Evolutionary conservation across 345 rosid species (phyloP).

Genomic region (Gossypium rotundifolium): DNA sequence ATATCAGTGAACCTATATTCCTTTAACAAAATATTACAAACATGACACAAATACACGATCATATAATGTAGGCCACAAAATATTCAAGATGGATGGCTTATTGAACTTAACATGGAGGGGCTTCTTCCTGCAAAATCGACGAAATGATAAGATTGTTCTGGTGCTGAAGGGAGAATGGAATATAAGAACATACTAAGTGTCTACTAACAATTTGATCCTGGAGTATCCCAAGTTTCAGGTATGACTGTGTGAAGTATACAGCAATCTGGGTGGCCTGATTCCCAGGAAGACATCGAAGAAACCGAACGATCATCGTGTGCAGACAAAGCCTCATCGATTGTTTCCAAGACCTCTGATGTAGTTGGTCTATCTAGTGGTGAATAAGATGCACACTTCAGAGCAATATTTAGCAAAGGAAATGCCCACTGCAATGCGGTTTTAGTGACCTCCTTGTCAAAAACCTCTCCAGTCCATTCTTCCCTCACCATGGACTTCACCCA

Average conservation of each 20-base stretch:
- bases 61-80: too few species aligned
- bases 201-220: conserved; percentile 16
- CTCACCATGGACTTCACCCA: conserved; percentile 62
- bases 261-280: conserved; percentile 25
- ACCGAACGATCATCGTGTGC: conserved; percentile 22
- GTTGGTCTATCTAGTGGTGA: conserved; percentile 38
- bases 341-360: conserved; percentile 37
- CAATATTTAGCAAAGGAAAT: conserved; percentile 46
- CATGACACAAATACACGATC: too few species aligned
- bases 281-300: conserved; percentile 27
- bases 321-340: conserved; percentile 34
- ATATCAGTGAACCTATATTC: background rate
- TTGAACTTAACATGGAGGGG: background rate
- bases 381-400: conserved; percentile 46
- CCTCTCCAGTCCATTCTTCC: conserved; percentile 76
- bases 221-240: conserved; percentile 52
- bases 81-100: background rate
- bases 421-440: conserved; percentile 37
- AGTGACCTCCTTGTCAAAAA: conserved; percentile 50
- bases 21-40: too few species aligned
- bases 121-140: background rate
- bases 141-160: background rate
- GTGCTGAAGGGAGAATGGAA: background rate
- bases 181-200: background rate
- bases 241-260: conserved; percentile 43